Evolutionary conservation across 2,329 filamentous ascomycete genomes (phyloP).

Genomic region (Monilinia fructigena): DNA sequence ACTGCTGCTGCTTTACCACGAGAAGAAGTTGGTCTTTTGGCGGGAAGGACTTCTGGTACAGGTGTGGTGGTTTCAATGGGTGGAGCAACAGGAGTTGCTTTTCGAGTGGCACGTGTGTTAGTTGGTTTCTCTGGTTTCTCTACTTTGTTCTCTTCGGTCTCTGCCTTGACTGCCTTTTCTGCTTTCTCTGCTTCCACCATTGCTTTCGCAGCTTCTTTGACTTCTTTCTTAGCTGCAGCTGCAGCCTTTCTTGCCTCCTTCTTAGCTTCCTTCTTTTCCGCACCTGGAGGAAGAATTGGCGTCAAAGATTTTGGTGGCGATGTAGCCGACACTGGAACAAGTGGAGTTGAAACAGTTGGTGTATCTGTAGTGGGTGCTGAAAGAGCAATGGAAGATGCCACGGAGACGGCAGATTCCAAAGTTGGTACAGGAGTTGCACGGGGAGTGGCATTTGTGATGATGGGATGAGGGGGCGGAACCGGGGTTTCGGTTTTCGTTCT

Average conservation of each 20-base stretch:
- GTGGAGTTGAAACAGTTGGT: constrained; percentile 24
- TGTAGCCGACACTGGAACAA: constrained; percentile 19
- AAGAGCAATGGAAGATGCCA: constrained; percentile 27
- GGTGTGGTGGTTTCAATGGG: constrained; percentile 27
- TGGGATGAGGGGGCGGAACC: constrained; percentile 47
- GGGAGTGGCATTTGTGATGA: constrained; percentile 39
- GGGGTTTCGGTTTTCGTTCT: constrained; percentile 59
- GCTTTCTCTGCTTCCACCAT: constrained; percentile 9
- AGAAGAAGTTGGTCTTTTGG: constrained; percentile 39
- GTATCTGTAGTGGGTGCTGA: constrained; percentile 25
- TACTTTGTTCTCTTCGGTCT: background rate
- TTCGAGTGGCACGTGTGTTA: constrained; percentile 21
- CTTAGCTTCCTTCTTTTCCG: constrained; percentile 33
- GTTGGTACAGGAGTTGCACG: constrained; percentile 31
- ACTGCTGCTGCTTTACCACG: constrained; percentile 36
- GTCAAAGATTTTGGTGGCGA: constrained; percentile 41
- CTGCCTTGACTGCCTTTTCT: background rate
- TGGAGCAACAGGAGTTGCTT: constrained; percentile 22
- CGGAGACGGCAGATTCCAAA: constrained; percentile 30
- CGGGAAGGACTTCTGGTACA: constrained; percentile 29
- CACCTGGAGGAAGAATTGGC: constrained; percentile 39
- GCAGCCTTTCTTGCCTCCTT: constrained; percentile 28
- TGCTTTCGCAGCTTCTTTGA: constrained; percentile 13
- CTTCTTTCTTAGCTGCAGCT: constrained; percentile 6
- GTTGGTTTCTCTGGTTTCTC: constrained; percentile 17